Evolutionary conservation across 129 eudicot species (phyloP).

Genomic region (Centrapalus pauciflorus): DNA sequence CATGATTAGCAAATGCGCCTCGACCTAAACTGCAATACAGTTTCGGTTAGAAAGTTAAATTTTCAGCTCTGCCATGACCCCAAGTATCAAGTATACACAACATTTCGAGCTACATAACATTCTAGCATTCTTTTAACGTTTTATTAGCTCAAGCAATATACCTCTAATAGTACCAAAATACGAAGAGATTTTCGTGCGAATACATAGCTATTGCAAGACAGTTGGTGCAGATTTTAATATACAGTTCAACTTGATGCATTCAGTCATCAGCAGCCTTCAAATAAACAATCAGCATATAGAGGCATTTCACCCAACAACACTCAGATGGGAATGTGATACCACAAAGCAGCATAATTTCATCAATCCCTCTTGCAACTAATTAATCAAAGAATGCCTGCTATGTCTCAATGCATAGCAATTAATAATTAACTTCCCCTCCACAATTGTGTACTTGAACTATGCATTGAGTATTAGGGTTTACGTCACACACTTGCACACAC

Average conservation of each 20-base stretch:
- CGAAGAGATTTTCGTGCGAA: background rate
- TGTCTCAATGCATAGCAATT: background rate
- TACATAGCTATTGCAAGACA: background rate
- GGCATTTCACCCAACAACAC: too few relatives aligned
- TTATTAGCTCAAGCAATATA: background rate
- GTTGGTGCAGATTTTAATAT: background rate
- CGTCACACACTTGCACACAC: too few relatives aligned
- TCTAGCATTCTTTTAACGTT: background rate
- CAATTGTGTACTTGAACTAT: too few relatives aligned
- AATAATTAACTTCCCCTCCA: background rate
- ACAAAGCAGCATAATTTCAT: background rate
- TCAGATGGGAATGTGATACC: background rate
- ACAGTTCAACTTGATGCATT: background rate
- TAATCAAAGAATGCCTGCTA: background rate
- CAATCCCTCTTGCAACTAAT: background rate
- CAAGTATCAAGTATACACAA: background rate
- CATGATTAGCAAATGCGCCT: background rate
- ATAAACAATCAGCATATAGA: background rate
- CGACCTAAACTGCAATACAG: background rate
- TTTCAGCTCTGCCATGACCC: background rate
- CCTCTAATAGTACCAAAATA: background rate
- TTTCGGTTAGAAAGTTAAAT: background rate
- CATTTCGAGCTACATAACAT: background rate
- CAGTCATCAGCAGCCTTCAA: background rate
- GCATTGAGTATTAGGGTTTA: too few relatives aligned